A percentile compares a stretch with the other conserved stretches of the same genome.
Evolutionary conservation across 768 basidiomycete genomes (phyloP).

Genomic region (Termitomyces sp.): DNA sequence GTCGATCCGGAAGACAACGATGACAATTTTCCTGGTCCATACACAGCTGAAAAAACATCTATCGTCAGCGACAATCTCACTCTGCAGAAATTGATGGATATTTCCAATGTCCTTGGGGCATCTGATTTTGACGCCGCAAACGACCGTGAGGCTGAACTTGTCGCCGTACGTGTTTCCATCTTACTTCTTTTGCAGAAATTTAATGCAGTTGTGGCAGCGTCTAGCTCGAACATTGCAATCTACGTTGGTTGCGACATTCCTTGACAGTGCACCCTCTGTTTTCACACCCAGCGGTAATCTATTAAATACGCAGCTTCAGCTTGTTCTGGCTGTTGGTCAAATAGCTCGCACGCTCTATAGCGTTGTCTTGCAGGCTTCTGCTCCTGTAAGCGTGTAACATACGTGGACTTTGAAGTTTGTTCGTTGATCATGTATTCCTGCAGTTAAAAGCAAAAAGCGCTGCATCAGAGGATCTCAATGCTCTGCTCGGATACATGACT

Average conservation of each 20-base stretch:
- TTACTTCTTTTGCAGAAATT: neutral
- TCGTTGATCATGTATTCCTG: constrained; percentile 10
- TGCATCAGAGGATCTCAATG: constrained; percentile 46
- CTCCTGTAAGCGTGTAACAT: constrained; percentile 28
- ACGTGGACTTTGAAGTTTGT: neutral
- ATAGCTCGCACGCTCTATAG: constrained; percentile 63
- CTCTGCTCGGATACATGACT: constrained; percentile 68
- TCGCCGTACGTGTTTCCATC: constrained; percentile 5
- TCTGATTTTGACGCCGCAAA: constrained; percentile 3
- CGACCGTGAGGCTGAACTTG: constrained; percentile 1
- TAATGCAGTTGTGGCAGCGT: constrained; percentile 37
- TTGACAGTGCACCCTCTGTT: constrained; percentile 82
- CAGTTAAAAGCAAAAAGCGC: constrained; percentile 19
- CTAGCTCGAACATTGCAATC: constrained; percentile 75
- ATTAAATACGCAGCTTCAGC: constrained; percentile 56
- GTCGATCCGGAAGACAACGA: constrained; percentile 31
- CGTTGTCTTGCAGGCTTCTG: constrained; percentile 41
- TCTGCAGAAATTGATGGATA: constrained; percentile 8
- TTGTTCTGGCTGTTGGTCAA: constrained; percentile 52
- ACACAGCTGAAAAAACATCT: constrained; percentile 2
- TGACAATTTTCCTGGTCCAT: constrained; percentile 28
- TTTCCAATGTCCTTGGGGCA: constrained; percentile 2
- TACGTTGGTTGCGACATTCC: constrained; percentile 75
- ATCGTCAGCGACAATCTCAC: neutral
- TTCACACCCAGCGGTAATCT: constrained; percentile 67